Conservation (phyloP, 2,329 filamentous ascomycete genomes). For the Ceratocystis albifundus region DNA sequence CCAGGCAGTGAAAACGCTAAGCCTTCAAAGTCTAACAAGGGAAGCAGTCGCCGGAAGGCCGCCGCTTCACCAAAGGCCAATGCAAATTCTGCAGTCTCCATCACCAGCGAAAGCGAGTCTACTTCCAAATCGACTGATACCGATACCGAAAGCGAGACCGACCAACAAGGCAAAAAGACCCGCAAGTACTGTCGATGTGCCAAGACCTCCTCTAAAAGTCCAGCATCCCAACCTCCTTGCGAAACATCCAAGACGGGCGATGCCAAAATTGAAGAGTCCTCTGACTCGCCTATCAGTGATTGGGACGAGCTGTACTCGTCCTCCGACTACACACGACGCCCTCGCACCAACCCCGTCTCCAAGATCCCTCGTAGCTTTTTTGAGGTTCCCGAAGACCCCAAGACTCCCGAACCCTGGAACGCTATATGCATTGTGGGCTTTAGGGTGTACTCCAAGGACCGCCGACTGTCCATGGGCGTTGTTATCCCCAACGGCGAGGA, state of each 20-base stretch:
- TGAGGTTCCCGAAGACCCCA: conserved; percentile 47
- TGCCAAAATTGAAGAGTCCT: conserved; percentile 37
- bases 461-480: conserved; percentile 41
- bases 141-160: conserved; percentile 4
- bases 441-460: conserved; percentile 50
- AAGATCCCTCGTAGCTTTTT: conserved; percentile 30
- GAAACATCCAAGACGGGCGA: neutral
- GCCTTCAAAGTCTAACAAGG: neutral
- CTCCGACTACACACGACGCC: conserved; percentile 46
- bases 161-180: neutral
- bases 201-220: neutral
- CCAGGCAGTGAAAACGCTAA: conserved; percentile 12
- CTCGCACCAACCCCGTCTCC: conserved; percentile 32
- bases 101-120: neutral
- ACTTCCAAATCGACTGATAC: neutral
- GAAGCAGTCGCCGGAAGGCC: neutral
- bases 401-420: conserved; percentile 48
- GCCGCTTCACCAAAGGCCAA: neutral
- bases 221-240: neutral
- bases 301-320: conserved; percentile 49
- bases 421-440: conserved; percentile 50
- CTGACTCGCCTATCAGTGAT: conserved; percentile 48
- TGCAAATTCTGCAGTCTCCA: neutral
- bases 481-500: conserved; percentile 47
- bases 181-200: neutral